Base-by-base conservation (phyloP, 768 basidiomycete species). In the Pisolithus albus region DNA sequence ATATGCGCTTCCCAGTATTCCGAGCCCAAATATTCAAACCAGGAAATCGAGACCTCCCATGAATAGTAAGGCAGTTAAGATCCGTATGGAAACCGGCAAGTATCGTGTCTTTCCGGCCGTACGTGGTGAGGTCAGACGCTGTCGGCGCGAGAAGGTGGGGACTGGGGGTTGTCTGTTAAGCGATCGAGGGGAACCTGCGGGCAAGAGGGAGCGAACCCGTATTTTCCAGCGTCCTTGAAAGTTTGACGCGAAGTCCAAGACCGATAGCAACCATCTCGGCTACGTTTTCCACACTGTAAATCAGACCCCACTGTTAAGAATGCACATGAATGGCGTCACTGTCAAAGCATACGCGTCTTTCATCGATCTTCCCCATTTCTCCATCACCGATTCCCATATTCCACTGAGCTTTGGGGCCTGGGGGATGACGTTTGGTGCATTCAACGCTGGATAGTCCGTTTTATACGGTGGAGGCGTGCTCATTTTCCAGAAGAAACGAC, bases 41-140 rank as follows among this genome's bases (percentile, higher is more conserved):
- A 0, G 92, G 89, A 67, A 86, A 92, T 53, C 87, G 78, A 6
- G 85, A 90, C 28, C 87, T 85, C 40, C 90, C 91, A 55, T 92
- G 86, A 40, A 92, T 92, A n/a, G 88, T 92, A 56, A 96, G 72
- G 62, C 92, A 94, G 63, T 96, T 96, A 51, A 97, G 80, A 64
- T 97, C 93, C 1, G 88, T 84, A 64, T 97, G 94, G 64, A 96
- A 96, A 2, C 94, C 94, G 19, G 93, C 93, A 43, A 93, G 79
- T 55, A 95, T 94, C 18, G 88, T 90, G 59, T 89, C 81, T 56
- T 81, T 80, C 61, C 78, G 62, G 19, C 88, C 83, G 59, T 88
- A 94, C 61, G 86, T 90, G 16, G 70, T 66, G 18, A 98, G 76
- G 65, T 97, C 87, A 5, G 94, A 96, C 2, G 94, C 91, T 0